Evolutionary conservation across 2,329 filamentous ascomycete species (phyloP).

Genomic region (Ophiocordyceps polyrhachis-furcata): DNA sequence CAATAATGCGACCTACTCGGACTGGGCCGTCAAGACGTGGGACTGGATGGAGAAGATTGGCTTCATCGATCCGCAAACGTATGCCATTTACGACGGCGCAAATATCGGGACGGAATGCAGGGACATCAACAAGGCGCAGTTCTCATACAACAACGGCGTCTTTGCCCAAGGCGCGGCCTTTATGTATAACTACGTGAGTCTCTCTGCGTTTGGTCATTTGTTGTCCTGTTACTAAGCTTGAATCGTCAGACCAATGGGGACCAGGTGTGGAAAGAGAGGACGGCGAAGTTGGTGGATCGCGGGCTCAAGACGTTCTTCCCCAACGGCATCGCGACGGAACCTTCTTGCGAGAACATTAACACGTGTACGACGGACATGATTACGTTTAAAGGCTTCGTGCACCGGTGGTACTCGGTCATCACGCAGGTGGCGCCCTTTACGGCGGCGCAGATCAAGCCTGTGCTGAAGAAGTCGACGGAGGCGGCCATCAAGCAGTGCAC

Average conservation of each 20-base stretch:
- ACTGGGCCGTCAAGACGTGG: constrained; percentile 42
- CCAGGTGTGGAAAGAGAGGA: constrained; percentile 32
- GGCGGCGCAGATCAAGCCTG: constrained; percentile 33
- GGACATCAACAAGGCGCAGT: constrained; percentile 41
- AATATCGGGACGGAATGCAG: constrained; percentile 40
- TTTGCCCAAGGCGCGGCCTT: constrained; percentile 44
- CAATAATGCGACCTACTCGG: constrained; percentile 42
- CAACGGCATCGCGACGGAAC: constrained; percentile 42
- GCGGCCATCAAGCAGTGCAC: constrained; percentile 45
- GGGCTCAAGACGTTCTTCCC: constrained; percentile 33
- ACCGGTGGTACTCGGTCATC: constrained; percentile 43
- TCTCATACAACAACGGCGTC: constrained; percentile 47
- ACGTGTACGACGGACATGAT: constrained; percentile 54
- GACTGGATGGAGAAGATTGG: constrained; percentile 37
- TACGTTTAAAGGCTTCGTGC: constrained; percentile 53
- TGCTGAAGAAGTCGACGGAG: constrained; percentile 36
- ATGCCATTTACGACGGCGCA: constrained; percentile 46
- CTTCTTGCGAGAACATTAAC: constrained; percentile 39
- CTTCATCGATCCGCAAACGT: constrained; percentile 40
- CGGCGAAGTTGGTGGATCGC: constrained; percentile 35
- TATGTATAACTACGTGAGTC: constrained; percentile 45
- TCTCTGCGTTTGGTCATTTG: constrained; percentile 16
- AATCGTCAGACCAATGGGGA: constrained; percentile 27
- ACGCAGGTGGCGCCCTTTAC: constrained; percentile 43
- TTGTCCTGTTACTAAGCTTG: constrained; percentile 1